Conservation (phyloP, 2,329 filamentous ascomycete genomes). For the Epichloe baconii region DNA sequence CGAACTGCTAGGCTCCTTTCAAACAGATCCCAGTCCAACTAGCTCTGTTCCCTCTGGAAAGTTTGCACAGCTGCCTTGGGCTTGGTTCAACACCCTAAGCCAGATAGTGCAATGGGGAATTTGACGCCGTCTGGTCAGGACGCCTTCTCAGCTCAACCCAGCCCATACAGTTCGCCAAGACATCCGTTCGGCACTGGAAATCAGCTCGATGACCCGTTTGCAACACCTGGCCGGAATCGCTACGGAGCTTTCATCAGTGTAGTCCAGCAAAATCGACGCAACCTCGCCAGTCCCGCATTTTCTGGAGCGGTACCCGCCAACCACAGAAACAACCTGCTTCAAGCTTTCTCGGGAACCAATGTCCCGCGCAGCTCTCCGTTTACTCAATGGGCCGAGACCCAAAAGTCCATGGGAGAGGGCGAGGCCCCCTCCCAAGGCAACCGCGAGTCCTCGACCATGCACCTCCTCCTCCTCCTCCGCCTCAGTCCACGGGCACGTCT, state of each 20-base stretch:
- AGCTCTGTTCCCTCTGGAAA: conserved; percentile 17
- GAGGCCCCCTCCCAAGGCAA: conserved; percentile 12
- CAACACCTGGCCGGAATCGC: conserved; percentile 13
- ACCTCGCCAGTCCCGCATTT: conserved; percentile 1
- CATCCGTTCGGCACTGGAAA: conserved; percentile 7
- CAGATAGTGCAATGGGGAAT: conserved; percentile 10
- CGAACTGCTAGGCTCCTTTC: conserved; percentile 32
- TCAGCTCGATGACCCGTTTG: conserved; percentile 19
- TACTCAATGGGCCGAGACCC: conserved; percentile 17
- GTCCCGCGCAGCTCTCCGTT: conserved; percentile 19
- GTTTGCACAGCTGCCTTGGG: conserved; percentile 34
- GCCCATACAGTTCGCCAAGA: conserved; percentile 12
- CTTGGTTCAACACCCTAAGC: conserved; percentile 30
- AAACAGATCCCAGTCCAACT: conserved; percentile 18
- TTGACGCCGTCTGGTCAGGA: conserved; percentile 11
- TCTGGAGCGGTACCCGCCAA: conserved; percentile 13
- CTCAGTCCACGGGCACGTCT: conserved; percentile 18
- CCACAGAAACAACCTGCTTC: conserved; percentile 22
- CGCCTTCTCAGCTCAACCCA: conserved; percentile 15
- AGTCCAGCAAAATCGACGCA: conserved; percentile 2
- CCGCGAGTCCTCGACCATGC: conserved; percentile 5
- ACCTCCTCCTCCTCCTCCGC: neutral
- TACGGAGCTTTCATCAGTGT: conserved; percentile 1
- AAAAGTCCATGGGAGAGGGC: conserved; percentile 8
- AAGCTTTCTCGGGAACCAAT: conserved; percentile 18